Evolutionary conservation across 495 filamentous ascomycete genomes (phyloP).

Genomic region (Penicillium daleae): DNA sequence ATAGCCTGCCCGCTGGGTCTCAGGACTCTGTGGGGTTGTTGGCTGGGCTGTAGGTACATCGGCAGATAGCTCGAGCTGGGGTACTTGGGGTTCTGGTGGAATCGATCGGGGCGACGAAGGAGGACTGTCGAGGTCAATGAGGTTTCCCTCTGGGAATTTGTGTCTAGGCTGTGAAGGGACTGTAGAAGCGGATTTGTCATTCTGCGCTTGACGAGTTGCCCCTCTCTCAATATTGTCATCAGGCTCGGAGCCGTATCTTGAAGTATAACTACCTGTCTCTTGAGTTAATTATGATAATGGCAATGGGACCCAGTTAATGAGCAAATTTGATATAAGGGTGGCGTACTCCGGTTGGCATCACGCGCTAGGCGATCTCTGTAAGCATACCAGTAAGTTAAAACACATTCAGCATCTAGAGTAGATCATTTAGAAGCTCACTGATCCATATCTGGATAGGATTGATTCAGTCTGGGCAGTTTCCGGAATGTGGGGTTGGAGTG

Average conservation of each 20-base stretch:
- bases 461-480: not conserved
- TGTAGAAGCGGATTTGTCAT: no score
- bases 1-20: not conserved
- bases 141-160: not conserved
- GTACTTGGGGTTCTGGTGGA: not conserved
- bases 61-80: not conserved
- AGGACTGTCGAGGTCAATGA: constrained; percentile 3
- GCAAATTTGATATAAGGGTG: not conserved
- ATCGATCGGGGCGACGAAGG: not conserved
- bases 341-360: not conserved
- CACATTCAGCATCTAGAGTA: no score
- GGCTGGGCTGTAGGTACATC: not conserved
- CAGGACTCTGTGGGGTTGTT: not conserved
- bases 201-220: not conserved
- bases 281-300: not conserved
- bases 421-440: not conserved
- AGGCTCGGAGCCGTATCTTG: not conserved
- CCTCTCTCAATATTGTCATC: not conserved
- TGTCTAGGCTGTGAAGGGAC: not conserved
- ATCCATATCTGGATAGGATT: not conserved
- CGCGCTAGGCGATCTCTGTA: not conserved
- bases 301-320: not conserved
- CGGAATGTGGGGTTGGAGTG: not conserved
- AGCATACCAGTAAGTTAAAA: not conserved
- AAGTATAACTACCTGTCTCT: not conserved